Base-by-base conservation (phyloP, 345 rosid genomes). In the Aquilaria malaccensis region DNA sequence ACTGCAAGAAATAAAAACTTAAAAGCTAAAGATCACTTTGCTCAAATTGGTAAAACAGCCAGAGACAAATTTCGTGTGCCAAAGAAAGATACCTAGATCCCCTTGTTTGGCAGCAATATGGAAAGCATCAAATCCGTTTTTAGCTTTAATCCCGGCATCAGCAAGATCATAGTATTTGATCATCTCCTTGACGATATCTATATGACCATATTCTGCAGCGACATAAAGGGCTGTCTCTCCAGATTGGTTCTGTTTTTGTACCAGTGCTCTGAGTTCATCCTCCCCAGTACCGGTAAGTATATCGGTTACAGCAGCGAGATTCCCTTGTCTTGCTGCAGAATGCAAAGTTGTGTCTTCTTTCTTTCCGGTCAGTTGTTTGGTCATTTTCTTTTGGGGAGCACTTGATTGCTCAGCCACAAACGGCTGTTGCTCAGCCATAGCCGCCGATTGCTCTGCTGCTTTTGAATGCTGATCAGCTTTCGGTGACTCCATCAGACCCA, bases 51-150 rank as follows among this genome's bases (percentile, higher is more conserved):
- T 31, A 50, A 12, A 13, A 41, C 10, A 12, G 45, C 22, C 30
- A 67, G 13, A 56, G 6, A 49, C 55, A 55, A 7, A 30, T 7
- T 12, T n/a, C 43, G 52, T 15, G 37, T 13, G 13, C 9, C n/a
- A 56, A 10, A 49, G 7, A 22, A 41, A 67, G 70, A 45, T 77
- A 90, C 99, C 92, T 48, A 83, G 62, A 79, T 88, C 86, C 30
- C 97, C 97, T 82, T 87, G 96, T 79, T 94, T 94, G 11, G 97
- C 96, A 69, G 97, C 97, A 70, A 90, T 85, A 73, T 89, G 97
- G 61, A 94, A 82, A 22, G 99, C 97, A 69, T 94, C 99, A 37
- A 87, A 94, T 0, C 99, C 99, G 30, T 94, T 94, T 61, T 88
- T 78, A 9, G 97, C 97, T 78, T 82, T 94, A 81, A 86, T 89